These are phyloP conservation scores for Fusarium subglutinans DNA, from an alignment of 2,329 filamentous ascomycete species.

Conservation along the genomic window DNA sequence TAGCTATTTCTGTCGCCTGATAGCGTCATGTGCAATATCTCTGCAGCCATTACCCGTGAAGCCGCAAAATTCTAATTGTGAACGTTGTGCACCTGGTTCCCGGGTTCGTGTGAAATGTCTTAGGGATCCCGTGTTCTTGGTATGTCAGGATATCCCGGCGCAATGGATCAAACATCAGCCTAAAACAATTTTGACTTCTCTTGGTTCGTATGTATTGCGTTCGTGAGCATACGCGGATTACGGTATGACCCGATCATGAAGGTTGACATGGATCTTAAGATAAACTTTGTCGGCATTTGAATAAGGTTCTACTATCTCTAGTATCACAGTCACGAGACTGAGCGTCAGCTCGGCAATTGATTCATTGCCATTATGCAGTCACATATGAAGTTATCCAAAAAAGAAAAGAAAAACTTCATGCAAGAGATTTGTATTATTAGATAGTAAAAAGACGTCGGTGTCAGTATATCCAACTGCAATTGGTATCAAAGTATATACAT, in stretches of 20 bases:
- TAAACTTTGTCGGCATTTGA: conserved; percentile 3
- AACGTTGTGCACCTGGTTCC: background rate
- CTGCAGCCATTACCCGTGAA: background rate
- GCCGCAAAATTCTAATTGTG: background rate
- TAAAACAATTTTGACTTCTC: background rate
- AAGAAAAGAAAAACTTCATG: background rate
- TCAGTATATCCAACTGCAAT: background rate
- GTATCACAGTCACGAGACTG: background rate
- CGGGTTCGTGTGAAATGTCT: background rate
- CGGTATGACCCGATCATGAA: background rate
- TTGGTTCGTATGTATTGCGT: background rate
- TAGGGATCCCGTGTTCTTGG: background rate
- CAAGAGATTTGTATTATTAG: conserved; percentile 15
- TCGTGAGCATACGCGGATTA: background rate
- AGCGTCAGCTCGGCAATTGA: background rate
- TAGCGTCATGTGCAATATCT: background rate
- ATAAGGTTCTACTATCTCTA: too few relatives aligned
- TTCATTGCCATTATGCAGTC: background rate
- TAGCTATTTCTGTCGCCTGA: background rate
- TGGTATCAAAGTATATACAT: conserved; percentile 15
- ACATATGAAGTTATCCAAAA: background rate
- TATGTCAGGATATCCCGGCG: background rate
- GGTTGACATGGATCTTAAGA: background rate
- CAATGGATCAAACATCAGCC: background rate
- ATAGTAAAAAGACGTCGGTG: background rate